Evolutionary conservation across 441 rosid genomes (phyloP), one percentile per base, ranked within the genome.

Genomic region (Melastoma candidum): DNA sequence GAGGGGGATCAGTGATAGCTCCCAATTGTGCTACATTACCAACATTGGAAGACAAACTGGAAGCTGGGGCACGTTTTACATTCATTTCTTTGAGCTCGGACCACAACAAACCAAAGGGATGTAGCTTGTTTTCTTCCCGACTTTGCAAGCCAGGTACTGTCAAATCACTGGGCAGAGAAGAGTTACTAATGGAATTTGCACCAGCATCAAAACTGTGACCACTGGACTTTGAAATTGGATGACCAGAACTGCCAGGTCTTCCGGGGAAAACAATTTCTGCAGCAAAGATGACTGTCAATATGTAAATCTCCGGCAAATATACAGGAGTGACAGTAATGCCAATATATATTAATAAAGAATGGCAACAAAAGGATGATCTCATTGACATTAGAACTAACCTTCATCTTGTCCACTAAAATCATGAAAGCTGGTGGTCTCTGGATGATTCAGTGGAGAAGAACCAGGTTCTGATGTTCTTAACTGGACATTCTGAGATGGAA

Each of bases 21-120:
- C 54, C 70, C 63, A 63, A 77, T 32, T 74, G 63, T 11, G 70
- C 64, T 32, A 63, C 58, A 49, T 72, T 75, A 44, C 59, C 77
- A 12, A 63, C 44, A 58, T 60, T 57, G 26, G 74, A 66, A 70
- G 74, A 64, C 56, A 63, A 48, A 68, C 70, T 71, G 52, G 83
- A 69, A 60, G 77, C 69, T 22, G 62, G 73, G 29, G 67, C 65
- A 61, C 56, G 77, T 59, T 78, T 76, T 63, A 74, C 56, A 65
- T 62, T 69, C 51, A 77, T 54, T 52, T 70, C 68, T 76, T 82
- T 90, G 63, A 88, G 79, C 75, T 92, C 94, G 27, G 97, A 85
- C 95, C 85, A 81, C 58, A 84, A 68, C 69, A 84, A 71, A 55
- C 96, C 92, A 78, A 92, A 82, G 12, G 89, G 94, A 54, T 83